Evolutionary conservation across 805 yeast species (phyloP), one percentile per base, ranked within the genome.

Genomic region (Cyberlindnera amylophila): DNA sequence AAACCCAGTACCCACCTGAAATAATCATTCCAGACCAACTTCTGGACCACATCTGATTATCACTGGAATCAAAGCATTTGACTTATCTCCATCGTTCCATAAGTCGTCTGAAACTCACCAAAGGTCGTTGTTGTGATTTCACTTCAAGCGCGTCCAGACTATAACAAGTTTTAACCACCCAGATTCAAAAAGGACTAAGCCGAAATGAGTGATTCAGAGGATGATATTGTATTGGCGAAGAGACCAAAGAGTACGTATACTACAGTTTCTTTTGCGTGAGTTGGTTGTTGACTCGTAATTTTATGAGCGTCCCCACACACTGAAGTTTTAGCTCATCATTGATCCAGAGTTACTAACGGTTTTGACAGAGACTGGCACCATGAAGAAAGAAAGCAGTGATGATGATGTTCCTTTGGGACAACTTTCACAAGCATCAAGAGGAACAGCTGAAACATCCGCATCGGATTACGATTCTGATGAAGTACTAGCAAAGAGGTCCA

Each of bases 181-280:
- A 21, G 24, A 7, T 13, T 12, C 14, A 27, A 27, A 27, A 13
- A 12, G 30, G 30, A 18, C 23, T 23, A 23, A 7, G 7, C 10
- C 27, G 27, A 13, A 9, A 55, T 56, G 58, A 55, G 53, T 32
- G 59, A 59, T 34, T 54, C 59, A 4, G 69, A 65, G n/a, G 66
- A 62, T 34, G 66, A 61, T 33, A 42, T 62, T 14, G 61, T 46
- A 7, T 53, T 58, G 12, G 42, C 59, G 8, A 53, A 52, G 32
- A 50, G 59, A 44, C 31, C 17, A 13, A 52, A 35, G 38, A 38
- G 61, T 54, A 37, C 15, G 62, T 55, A n/a, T 18, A 18, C 30
- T 9, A 9, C 11, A 21, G 24, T 21, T 18, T 39, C 27, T 30
- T 8, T 17, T 18, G 14, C 24, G 6, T 15, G 30, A 6, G 5